phyloP scores from a whole-genome alignment of 164 flowering plant genomes.

The Vitis rupestris region DNA sequence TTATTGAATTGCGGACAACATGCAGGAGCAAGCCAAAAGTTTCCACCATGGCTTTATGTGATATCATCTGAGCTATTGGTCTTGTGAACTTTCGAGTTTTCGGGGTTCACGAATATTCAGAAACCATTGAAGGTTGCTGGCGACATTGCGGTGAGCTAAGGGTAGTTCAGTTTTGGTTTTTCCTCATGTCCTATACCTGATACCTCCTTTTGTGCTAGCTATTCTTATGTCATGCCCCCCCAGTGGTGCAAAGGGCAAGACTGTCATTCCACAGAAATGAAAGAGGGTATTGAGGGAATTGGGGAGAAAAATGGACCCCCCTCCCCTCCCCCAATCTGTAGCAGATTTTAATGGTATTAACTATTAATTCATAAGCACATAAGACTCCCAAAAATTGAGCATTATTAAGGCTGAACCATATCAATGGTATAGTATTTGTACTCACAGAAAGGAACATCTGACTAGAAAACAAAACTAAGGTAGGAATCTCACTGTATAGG shows the following conservation, averaged over 20 bases:
- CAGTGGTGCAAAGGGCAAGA: too few relatives aligned
- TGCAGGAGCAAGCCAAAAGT: not conserved
- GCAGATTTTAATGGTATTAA: not conserved
- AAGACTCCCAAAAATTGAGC: not conserved
- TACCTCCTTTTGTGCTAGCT: too few relatives aligned
- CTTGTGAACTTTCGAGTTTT: not conserved
- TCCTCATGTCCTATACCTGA: too few relatives aligned
- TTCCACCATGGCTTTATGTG: not conserved
- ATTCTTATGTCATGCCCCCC: too few relatives aligned
- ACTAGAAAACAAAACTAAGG: conserved; percentile 1
- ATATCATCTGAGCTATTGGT: not conserved
- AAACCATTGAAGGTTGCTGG: too few relatives aligned
- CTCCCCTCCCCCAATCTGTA: too few relatives aligned
- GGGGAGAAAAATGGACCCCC: too few relatives aligned
- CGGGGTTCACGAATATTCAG: not conserved
- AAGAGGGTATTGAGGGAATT: too few relatives aligned
- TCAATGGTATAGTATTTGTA: not conserved
- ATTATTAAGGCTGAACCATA: not conserved
- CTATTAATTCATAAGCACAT: not conserved
- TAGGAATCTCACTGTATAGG: not conserved
- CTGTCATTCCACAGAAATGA: too few relatives aligned
- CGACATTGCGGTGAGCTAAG: too few relatives aligned
- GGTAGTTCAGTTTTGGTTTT: too few relatives aligned
- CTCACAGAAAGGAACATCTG: not conserved
- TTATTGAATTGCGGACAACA: not conserved